Conservation (phyloP, 1,284 basidiomycete genomes). For the Trichosporon inkin region DNA sequence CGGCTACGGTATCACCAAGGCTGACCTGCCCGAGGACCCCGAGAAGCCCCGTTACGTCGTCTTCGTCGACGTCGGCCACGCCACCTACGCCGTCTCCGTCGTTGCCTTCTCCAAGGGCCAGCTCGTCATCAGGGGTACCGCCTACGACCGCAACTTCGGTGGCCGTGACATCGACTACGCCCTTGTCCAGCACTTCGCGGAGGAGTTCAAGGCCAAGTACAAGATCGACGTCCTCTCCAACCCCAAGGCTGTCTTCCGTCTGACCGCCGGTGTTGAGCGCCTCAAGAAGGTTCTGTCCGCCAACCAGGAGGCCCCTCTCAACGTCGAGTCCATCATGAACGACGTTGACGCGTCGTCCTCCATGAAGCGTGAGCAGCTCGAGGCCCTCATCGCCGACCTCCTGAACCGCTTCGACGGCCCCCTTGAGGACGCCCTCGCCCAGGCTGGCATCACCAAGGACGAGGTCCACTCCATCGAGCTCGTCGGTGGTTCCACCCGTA, state of each 20-base stretch:
- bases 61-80: constrained; percentile 91
- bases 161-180: constrained; percentile 89
- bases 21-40: constrained; percentile 72
- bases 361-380: constrained; percentile 60
- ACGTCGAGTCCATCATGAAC: constrained; percentile 89
- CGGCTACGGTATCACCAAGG: constrained; percentile 94
- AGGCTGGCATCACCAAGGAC: constrained; percentile 59
- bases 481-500: constrained; percentile 64
- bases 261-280: constrained; percentile 70
- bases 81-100: constrained; percentile 74
- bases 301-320: constrained; percentile 77
- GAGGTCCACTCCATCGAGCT: constrained; percentile 65
- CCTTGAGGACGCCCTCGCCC: constrained; percentile 58
- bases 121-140: constrained; percentile 74
- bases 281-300: constrained; percentile 73
- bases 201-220: constrained; percentile 88
- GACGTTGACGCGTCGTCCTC: constrained; percentile 69
- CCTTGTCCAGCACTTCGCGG: constrained; percentile 77
- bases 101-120: constrained; percentile 90
- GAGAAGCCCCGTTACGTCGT: constrained; percentile 78
- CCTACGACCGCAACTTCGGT: constrained; percentile 84
- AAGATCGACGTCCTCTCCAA: constrained; percentile 86
- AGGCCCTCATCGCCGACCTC: constrained; percentile 56
- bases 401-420: constrained; percentile 59
- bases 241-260: constrained; percentile 87